Evolutionary conservation across 2,329 filamentous ascomycete genomes (phyloP).

Genomic region (Thyridium curvatum): DNA sequence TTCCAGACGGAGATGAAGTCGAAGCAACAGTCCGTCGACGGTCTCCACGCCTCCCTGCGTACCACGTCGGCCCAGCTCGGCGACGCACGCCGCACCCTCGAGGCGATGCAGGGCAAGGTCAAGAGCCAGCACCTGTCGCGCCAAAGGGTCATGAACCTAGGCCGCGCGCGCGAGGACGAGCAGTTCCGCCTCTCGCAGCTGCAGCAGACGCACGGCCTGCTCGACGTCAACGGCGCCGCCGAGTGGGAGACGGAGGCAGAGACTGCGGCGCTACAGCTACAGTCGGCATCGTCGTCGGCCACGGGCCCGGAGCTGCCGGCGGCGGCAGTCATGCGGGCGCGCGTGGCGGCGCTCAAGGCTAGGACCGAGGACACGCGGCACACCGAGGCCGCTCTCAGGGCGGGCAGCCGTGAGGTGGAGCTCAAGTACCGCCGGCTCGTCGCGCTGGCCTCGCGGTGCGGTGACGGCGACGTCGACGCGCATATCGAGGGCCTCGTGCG

Average conservation of each 20-base stretch:
- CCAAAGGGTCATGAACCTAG: constrained; percentile 73
- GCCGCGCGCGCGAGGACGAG: constrained; percentile 66
- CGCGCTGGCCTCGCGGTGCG: constrained; percentile 74
- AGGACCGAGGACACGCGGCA: constrained; percentile 63
- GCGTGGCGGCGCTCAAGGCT: constrained; percentile 62
- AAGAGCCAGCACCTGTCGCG: constrained; percentile 59
- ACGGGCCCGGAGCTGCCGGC: constrained; percentile 44
- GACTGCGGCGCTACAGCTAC: constrained; percentile 31
- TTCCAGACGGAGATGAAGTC: constrained; percentile 76
- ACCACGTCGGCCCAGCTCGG: constrained; percentile 73
- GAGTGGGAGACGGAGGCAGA: constrained; percentile 50
- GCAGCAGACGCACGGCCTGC: constrained; percentile 33
- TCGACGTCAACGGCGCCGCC: constrained; percentile 38
- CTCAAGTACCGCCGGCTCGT: constrained; percentile 85
- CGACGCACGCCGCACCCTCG: constrained; percentile 68
- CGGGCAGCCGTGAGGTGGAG: constrained; percentile 77
- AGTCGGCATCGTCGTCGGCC: constrained; percentile 9
- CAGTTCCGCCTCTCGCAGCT: constrained; percentile 45
- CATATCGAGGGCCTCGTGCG: constrained; percentile 73
- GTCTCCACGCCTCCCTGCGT: constrained; percentile 73
- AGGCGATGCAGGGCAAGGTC: constrained; percentile 60
- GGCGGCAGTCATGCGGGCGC: constrained; percentile 55
- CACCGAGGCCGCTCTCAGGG: constrained; percentile 65
- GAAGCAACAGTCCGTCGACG: constrained; percentile 79
- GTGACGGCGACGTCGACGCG: constrained; percentile 72